Base-by-base conservation (phyloP, 2,329 filamentous ascomycete genomes). In the Pleurostoma richardsiae region DNA sequence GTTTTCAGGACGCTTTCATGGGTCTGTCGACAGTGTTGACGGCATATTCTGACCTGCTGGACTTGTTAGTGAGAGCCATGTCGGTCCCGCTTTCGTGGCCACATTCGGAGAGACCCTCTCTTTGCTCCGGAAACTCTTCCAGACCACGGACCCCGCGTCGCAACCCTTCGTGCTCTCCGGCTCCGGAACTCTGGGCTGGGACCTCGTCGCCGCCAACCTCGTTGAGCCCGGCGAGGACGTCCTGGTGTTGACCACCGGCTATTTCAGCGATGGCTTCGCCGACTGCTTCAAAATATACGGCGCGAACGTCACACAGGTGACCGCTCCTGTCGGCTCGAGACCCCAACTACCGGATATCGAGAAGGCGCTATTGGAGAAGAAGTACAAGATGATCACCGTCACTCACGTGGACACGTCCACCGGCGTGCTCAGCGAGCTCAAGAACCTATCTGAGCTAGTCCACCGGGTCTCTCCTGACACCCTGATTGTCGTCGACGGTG, bases 361-460 rank as follows among this genome's bases (percentile, higher is more conserved):
- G 72, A 81, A 86, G 69, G 90, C 91, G 3, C 75, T 99, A 54
- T 86, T 85, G 67, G 82, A 89, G 74, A 95, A 94, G 76, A 83
- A 88, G 55, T 97, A 95, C 79, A 97, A 97, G 79, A 67, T 92
- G 52, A 71, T 99, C 60, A 97, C 92, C 39, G 86, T 97, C 54
- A 99, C 94, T 8, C 94, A 99, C 66, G 92, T 96, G 52, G 94
- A 99, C 64, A 99, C 94, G 28, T 96, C 91, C 4, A 99, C 94
- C 36, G 94, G 94, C 56, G 94, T 99, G 29, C 74, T 99, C 43
- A 95, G 88, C 62, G 91, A 97, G 66, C 81, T 97, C 59, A 86
- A 95, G 75, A 75, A 83, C 48, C 74, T 99, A 48, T 83, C 90
- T 31, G 87, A 91, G 62, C 74, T 95, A 43, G 88, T 97, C 44